These are phyloP conservation scores for Hymenoscyphus occultus DNA, from an alignment of 2,329 filamentous ascomycete species.

Conservation along the genomic window DNA sequence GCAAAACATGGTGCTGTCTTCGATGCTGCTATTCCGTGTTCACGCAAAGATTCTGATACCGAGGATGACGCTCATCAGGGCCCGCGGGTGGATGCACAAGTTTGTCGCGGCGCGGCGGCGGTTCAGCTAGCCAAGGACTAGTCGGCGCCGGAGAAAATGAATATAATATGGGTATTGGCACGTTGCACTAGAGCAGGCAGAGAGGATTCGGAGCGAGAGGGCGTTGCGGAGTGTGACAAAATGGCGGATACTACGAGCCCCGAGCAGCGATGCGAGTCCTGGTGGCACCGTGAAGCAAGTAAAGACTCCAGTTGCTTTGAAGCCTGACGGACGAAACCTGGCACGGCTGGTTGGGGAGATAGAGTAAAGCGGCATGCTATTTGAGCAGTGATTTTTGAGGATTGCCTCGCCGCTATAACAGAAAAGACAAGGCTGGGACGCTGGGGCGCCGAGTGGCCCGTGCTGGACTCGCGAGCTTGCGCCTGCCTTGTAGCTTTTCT, in stretches of 20 bases:
- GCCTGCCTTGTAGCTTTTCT: too few species aligned
- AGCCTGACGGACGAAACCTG: too few species aligned
- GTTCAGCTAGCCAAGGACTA: background rate
- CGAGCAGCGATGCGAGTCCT: background rate
- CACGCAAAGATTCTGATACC: conserved; percentile 15
- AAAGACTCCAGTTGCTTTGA: background rate
- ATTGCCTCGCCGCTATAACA: too few species aligned
- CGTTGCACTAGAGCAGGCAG: background rate
- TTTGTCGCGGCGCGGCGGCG: background rate
- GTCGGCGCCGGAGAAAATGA: background rate
- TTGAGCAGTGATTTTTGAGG: too few species aligned
- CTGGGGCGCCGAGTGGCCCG: too few species aligned
- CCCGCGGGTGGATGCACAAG: background rate
- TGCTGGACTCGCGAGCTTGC: too few species aligned
- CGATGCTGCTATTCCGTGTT: conserved; percentile 1
- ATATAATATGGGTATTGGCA: background rate
- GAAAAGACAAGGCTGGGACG: too few species aligned
- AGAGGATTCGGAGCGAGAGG: background rate
- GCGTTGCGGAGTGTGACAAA: background rate
- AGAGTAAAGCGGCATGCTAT: too few species aligned
- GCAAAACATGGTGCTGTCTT: conserved; percentile 54
- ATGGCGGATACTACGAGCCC: background rate
- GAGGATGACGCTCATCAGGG: conserved; percentile 26
- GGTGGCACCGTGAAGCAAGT: background rate
- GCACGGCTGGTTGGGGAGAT: too few species aligned